These are phyloP conservation scores for Penicillium psychrosexuale DNA, from an alignment of 2,329 filamentous ascomycete genomes.

Conservation along the genomic window DNA sequence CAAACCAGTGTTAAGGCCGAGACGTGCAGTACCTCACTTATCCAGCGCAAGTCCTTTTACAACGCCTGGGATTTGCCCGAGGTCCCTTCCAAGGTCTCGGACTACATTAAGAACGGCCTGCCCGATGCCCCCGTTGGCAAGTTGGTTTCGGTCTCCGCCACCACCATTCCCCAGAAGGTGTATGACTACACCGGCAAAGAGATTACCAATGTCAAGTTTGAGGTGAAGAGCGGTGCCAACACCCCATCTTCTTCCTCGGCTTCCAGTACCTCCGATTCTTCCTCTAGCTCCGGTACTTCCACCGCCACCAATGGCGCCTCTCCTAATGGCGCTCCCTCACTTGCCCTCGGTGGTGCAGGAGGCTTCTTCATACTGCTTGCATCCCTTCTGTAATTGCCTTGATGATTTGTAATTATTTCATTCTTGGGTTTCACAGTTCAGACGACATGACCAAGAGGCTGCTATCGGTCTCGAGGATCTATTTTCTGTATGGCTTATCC, in stretches of 20 bases:
- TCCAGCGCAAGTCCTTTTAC: constrained; percentile 65
- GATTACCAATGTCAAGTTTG: constrained; percentile 63
- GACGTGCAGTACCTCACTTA: constrained; percentile 63
- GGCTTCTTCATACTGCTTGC: constrained; percentile 29
- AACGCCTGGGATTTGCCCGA: constrained; percentile 74
- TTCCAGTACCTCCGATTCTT: neutral
- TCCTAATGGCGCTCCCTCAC: constrained; percentile 21
- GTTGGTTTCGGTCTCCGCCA: constrained; percentile 59
- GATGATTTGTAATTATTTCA: neutral
- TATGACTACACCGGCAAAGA: constrained; percentile 54
- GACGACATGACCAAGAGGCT: neutral
- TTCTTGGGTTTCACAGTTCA: neutral
- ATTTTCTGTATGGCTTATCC: neutral
- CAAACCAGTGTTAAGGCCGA: constrained; percentile 57
- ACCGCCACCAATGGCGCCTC: constrained; percentile 19
- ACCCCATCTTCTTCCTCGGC: constrained; percentile 37
- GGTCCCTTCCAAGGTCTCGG: constrained; percentile 64
- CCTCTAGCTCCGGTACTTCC: neutral
- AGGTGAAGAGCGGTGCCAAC: constrained; percentile 53
- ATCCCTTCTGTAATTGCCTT: constrained; percentile 26
- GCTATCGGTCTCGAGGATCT: neutral
- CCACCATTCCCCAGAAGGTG: constrained; percentile 57
- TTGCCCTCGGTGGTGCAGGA: constrained; percentile 24
- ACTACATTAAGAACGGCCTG: constrained; percentile 75
- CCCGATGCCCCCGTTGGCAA: constrained; percentile 61